Base-by-base conservation (phyloP, 345 rosid species). In the Eucalyptus melliodora region DNA sequence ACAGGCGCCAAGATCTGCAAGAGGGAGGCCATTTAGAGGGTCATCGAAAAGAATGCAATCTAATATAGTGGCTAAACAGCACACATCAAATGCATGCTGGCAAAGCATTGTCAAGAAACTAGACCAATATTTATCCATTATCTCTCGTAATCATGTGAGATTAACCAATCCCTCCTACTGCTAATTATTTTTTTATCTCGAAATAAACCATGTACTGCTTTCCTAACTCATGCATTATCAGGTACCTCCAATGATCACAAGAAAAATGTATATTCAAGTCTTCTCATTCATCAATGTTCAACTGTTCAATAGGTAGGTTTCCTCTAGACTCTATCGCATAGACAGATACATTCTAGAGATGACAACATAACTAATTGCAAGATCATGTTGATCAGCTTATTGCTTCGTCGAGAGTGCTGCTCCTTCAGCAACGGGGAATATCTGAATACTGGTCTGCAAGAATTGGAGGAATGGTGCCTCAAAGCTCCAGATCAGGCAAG, bases 351-450 rank as follows among this genome's bases (percentile, higher is more conserved):
- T 69, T 34, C 44, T 34, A 69, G 44, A 69, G 26, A 69, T 69
- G 44, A 69, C 12, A 69, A 34, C 42, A 34, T 34, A 69, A 69
- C 81, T 34, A 89, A 86, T 90, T 87, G 55, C 50, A 13, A 42
- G 65, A 65, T 44, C 16, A 86, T 87, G 53, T 67, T 93, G 59
- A 92, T 94, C 97, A 98, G 99, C 95, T 99, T 98, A 90, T 97
- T 98, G 89, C 93, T 97, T 94, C 95, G 99, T 87, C 98, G 99
- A 67, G 99, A 98, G 90, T 98, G 99, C 92, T 98, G 99, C 94
- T 98, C 99, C 87, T 98, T 98, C 93, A 97, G 99, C 89, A 97
- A 98, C 27, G 99, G 99, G 87, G 99, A 98, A 93, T 97, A 96
- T 88, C 98, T 98, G 87, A 98, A 96, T 93, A 93, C 99, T 37